Base-by-base conservation (phyloP, 768 basidiomycete species). In the Xerocomellus amylosporus region DNA sequence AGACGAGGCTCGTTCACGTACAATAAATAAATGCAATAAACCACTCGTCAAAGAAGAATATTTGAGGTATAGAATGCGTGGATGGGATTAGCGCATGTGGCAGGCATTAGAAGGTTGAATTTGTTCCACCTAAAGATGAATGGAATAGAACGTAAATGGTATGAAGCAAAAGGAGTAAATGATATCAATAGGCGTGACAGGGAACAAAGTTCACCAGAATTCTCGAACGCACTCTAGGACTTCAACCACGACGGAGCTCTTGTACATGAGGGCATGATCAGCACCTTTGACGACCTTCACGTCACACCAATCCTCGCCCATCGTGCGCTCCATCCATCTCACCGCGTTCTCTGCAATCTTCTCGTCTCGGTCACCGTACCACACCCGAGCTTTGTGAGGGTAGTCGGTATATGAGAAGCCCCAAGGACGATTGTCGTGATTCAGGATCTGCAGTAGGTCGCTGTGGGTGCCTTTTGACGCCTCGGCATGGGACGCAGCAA, bases 321-420 rank as follows among this genome's bases (percentile, higher is more conserved):
- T 90, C 34, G 81, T 83, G 58, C 81, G 83, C 71, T 94, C 90
- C 89, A 94, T 90, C 92, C 93, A 96, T 61, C 88, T 74, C 38
- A 98, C 87, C 42, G 92, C 90, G 61, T 88, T 86, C 68, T 96
- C 88, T 33, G 88, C 87, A 56, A 99, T 96, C 74, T 87, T 88
- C 72, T 98, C 96, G 70, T 99, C 96, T 59, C 79, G 82, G 61
- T 93, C 90, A 3, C 96, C 96, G 60, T 93, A 93, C 93, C 93
- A 98, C 38, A 99, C 85, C 40, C 82, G 83, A 43, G 91, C 88
- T 28, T 73, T 76, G 63, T 88, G 86, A 14, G 83, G 83, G 59
- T 95, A 89, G 20, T 89, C 80, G 15, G 80, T 70, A 67, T 98
- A 98, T 10, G 86, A 86, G 73, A 97, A 95, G 1, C 92, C 96